Conservation (phyloP, 352 stramenopile species). For the Pythium volutum region DNA sequence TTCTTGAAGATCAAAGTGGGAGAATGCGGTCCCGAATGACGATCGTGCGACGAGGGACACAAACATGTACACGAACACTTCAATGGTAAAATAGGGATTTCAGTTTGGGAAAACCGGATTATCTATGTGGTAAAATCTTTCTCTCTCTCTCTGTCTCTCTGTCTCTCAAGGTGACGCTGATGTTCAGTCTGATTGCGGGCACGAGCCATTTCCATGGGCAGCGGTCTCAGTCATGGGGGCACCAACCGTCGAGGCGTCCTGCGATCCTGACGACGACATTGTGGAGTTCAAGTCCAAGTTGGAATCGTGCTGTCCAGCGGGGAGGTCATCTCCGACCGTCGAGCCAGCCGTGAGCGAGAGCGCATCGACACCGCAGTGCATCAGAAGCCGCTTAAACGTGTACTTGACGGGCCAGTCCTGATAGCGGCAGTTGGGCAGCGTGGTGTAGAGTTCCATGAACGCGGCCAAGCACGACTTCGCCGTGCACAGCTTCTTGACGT, state of each 20-base stretch:
- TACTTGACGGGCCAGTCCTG: constrained; percentile 6
- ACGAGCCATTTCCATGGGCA: neutral
- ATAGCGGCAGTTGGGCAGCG: constrained; percentile 2
- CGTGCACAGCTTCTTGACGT: neutral
- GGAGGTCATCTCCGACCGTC: neutral
- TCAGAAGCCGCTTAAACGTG: neutral
- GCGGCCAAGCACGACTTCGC: neutral
- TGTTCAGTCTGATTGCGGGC: neutral
- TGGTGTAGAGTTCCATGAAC: neutral
- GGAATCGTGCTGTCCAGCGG: neutral
- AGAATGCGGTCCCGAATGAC: neutral
- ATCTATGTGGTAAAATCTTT: neutral
- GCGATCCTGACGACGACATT: neutral
- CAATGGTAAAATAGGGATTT: neutral
- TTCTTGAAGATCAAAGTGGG: constrained; percentile 16
- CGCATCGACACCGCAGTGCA: constrained; percentile 3
- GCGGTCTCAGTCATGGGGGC: neutral
- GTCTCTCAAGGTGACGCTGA: too few relatives aligned
- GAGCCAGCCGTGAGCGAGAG: neutral
- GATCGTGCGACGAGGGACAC: neutral
- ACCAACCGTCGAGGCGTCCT: neutral
- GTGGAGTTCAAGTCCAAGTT: neutral
- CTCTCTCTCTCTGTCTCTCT: too few relatives aligned
- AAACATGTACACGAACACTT: too few relatives aligned
- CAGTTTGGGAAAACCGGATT: neutral